These are phyloP conservation scores for Penicillium verrucosum DNA, from an alignment of 2,329 filamentous ascomycete species.

Conservation along the genomic window DNA sequence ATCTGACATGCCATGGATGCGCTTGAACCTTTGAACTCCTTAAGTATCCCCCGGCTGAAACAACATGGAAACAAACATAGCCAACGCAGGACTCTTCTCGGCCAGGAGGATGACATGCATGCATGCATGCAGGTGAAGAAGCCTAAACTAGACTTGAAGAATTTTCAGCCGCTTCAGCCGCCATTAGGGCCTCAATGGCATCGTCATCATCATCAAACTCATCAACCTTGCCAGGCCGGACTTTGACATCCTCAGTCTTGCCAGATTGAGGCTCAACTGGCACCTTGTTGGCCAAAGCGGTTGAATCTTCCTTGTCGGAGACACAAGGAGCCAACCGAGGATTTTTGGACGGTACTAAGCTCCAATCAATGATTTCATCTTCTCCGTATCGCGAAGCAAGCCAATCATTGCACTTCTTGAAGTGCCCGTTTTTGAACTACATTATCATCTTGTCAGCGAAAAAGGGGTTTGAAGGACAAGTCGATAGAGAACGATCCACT, in stretches of 20 bases:
- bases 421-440: constrained; percentile 46
- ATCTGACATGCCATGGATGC: background rate
- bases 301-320: constrained; percentile 26
- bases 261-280: background rate
- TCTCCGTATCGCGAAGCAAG: constrained; percentile 71
- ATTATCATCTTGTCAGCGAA: background rate
- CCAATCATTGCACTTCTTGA: constrained; percentile 61
- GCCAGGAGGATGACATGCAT: background rate
- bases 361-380: constrained; percentile 84
- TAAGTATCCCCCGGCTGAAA: background rate
- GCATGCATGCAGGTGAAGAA: background rate
- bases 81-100: background rate
- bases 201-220: constrained; percentile 45
- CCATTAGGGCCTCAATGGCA: constrained; percentile 41
- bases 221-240: constrained; percentile 27
- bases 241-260: constrained; percentile 10
- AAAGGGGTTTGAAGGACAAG: background rate
- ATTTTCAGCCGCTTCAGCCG: constrained; percentile 21
- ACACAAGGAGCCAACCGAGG: constrained; percentile 10
- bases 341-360: constrained; percentile 46
- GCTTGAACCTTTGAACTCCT: background rate
- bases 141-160: background rate
- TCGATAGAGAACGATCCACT: constrained; percentile 30
- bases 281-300: constrained; percentile 10
- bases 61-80: background rate